A percentile compares a stretch with the other conserved stretches of the same genome.
These are phyloP conservation scores for Suillus brevipes DNA, from an alignment of 768 basidiomycete genomes.

Conservation along the genomic window DNA sequence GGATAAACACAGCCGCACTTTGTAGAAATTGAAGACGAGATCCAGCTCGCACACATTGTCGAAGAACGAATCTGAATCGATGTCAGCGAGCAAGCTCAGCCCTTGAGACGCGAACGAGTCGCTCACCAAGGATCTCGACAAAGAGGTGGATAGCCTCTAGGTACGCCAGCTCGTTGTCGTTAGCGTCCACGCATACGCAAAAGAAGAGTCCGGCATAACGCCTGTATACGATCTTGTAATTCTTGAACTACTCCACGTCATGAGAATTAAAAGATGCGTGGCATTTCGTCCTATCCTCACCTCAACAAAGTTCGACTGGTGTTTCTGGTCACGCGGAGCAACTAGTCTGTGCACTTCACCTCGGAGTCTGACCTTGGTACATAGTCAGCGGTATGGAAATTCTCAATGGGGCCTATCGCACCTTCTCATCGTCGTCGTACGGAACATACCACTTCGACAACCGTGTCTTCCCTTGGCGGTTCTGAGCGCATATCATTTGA, in stretches of 20 bases:
- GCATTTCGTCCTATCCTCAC: constrained; percentile 38
- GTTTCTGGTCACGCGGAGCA: constrained; percentile 96
- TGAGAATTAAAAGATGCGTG: constrained; percentile 5
- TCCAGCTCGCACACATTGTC: constrained; percentile 99
- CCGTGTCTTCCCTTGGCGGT: constrained; percentile 97
- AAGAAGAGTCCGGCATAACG: constrained; percentile 98
- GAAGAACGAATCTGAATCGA: constrained; percentile 84
- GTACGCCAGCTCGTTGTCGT: constrained; percentile 97
- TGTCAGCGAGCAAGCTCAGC: background rate
- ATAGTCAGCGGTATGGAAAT: background rate
- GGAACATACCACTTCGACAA: constrained; percentile 99
- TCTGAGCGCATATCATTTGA: constrained; percentile 46
- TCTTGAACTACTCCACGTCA: constrained; percentile 71
- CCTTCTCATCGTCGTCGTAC: constrained; percentile 99
- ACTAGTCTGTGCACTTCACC: constrained; percentile 97
- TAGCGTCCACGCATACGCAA: constrained; percentile 95
- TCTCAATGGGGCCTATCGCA: constrained; percentile 28
- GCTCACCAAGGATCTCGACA: constrained; percentile 92
- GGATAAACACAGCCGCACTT: constrained; percentile 44
- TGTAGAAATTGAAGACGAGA: constrained; percentile 99
- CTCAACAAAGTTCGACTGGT: constrained; percentile 99
- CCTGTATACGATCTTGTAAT: constrained; percentile 96
- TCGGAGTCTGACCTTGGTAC: constrained; percentile 76
- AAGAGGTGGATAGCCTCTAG: constrained; percentile 98
- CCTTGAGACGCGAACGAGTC: background rate